These are phyloP conservation scores for Raffaelea deltoideospora DNA, from an alignment of 2,329 filamentous ascomycete species.

Conservation along the genomic window DNA sequence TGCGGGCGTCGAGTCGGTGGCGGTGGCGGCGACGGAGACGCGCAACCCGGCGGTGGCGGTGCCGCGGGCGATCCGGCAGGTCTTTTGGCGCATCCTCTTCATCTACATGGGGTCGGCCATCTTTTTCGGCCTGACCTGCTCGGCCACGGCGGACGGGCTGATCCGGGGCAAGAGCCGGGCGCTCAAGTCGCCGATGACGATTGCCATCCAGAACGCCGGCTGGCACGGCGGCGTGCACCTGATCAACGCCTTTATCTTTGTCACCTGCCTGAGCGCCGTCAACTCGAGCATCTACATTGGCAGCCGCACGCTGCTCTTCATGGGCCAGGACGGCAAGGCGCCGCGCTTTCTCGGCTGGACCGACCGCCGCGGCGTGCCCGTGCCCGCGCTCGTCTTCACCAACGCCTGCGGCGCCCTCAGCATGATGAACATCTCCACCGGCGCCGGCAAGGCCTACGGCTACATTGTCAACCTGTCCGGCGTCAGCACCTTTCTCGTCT, in stretches of 20 bases:
- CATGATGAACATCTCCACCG: constrained; percentile 60
- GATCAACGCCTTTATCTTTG: constrained; percentile 63
- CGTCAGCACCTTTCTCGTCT: constrained; percentile 57
- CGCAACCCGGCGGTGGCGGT: constrained; percentile 41
- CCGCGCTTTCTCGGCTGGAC: constrained; percentile 55
- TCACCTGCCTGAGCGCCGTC: constrained; percentile 56
- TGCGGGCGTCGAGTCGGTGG: constrained; percentile 48
- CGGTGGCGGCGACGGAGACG: constrained; percentile 48
- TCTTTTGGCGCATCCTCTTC: constrained; percentile 46
- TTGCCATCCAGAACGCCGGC: constrained; percentile 59
- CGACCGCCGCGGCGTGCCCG: constrained; percentile 45
- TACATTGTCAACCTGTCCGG: constrained; percentile 59
- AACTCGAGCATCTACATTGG: constrained; percentile 69
- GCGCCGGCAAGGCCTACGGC: constrained; percentile 46
- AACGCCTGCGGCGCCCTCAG: constrained; percentile 56
- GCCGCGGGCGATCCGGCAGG: constrained; percentile 42
- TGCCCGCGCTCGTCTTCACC: constrained; percentile 48
- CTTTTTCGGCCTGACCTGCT: constrained; percentile 62
- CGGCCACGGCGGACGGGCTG: constrained; percentile 49
- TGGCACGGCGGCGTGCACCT: constrained; percentile 60
- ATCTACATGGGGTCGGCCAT: constrained; percentile 56
- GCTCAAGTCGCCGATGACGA: constrained; percentile 57
- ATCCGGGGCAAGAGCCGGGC: constrained; percentile 46
- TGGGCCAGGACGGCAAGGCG: constrained; percentile 60
- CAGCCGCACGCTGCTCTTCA: constrained; percentile 58